phyloP scores from a whole-genome alignment of 1,284 basidiomycete species.

The Porodaedalea pini region DNA sequence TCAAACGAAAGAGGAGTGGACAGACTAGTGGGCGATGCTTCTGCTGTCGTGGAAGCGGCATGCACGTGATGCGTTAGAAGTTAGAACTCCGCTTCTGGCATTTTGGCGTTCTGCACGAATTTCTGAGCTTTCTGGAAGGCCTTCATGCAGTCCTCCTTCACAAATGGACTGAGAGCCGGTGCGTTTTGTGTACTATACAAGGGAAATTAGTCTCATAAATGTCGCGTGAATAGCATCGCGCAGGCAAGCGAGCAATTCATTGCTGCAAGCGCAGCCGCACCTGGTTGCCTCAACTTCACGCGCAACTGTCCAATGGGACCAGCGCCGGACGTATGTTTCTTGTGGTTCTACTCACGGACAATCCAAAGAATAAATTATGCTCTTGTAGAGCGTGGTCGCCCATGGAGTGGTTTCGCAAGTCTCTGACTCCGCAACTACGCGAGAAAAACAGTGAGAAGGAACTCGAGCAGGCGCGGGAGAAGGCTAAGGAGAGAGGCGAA shows the following conservation, averaged over 20 bases:
- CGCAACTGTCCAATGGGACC: constrained; percentile 31
- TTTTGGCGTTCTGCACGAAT: background rate
- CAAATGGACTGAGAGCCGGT: constrained; percentile 12
- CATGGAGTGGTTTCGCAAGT: constrained; percentile 60
- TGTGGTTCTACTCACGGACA: constrained; percentile 31
- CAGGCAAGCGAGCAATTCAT: constrained; percentile 6
- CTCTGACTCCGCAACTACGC: constrained; percentile 47
- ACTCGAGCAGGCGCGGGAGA: constrained; percentile 49
- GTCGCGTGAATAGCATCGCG: constrained; percentile 9
- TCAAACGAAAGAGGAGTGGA: constrained; percentile 19
- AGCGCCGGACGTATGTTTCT: constrained; percentile 26
- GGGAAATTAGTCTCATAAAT: background rate
- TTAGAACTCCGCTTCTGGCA: background rate
- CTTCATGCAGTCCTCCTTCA: constrained; percentile 13
- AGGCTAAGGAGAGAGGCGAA: constrained; percentile 49
- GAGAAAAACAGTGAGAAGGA: constrained; percentile 46
- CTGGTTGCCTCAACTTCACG: constrained; percentile 30
- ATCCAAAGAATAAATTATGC: background rate
- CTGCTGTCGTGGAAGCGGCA: background rate
- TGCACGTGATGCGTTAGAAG: constrained; percentile 1
- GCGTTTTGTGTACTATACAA: background rate
- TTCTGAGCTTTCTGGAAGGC: background rate
- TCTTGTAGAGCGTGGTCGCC: constrained; percentile 43
- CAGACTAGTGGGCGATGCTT: constrained; percentile 1
- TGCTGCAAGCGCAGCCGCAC: constrained; percentile 20